Percentiles rank a stretch among this genome's conserved stretches.
Evolutionary conservation across 352 stramenopile species (phyloP).

Genomic region (Blastocystis sp.): DNA sequence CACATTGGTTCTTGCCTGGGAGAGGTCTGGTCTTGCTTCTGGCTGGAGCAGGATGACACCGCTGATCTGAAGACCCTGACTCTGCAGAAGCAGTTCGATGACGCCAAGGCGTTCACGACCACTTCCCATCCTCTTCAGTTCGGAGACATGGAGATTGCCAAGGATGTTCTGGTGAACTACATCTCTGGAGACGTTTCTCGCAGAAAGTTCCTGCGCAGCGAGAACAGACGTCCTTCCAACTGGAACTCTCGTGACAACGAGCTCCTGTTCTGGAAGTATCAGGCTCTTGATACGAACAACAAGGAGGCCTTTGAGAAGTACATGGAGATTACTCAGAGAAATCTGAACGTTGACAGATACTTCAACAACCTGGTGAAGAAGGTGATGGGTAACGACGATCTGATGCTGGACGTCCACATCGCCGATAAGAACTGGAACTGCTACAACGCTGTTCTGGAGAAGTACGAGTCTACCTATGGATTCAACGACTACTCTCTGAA

Average conservation of each 20-base stretch:
- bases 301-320: constrained; percentile 42
- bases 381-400: constrained; percentile 25
- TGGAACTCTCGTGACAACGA: constrained; percentile 53
- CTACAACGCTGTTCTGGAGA: constrained; percentile 46
- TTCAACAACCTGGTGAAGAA: constrained; percentile 48
- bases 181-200: background rate
- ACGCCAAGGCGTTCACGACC: constrained; percentile 59
- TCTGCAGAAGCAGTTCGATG: constrained; percentile 54
- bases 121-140: constrained; percentile 59
- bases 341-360: constrained; percentile 46
- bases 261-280: constrained; percentile 45
- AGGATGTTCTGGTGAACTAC: constrained; percentile 56
- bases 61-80: constrained; percentile 53
- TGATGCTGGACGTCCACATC: background rate
- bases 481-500: constrained; percentile 56
- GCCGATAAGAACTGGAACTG: constrained; percentile 43
- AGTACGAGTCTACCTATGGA: constrained; percentile 46
- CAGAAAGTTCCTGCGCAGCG: background rate
- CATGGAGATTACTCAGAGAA: constrained; percentile 29
- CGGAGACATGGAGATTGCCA: constrained; percentile 58
- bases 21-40: constrained; percentile 57
- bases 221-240: background rate
- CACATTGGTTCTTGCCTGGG: constrained; percentile 69
- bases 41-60: constrained; percentile 53
- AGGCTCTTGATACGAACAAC: constrained; percentile 5